Conservation (phyloP, 768 basidiomycete species). For the Cystofilobasidium ferigula region DNA sequence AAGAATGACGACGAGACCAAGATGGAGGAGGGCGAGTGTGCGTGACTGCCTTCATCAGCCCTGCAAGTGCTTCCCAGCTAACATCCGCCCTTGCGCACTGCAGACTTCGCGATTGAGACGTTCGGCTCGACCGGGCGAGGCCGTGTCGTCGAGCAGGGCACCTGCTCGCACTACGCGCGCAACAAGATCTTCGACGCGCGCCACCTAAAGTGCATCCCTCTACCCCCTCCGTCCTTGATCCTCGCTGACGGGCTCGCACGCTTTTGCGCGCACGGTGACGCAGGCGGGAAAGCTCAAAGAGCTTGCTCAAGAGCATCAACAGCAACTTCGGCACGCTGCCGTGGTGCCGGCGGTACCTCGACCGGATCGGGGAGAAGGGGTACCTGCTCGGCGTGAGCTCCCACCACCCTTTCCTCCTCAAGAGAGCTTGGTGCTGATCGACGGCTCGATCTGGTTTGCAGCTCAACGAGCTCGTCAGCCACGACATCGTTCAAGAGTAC, state of each 20-base stretch:
- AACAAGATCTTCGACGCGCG: constrained; percentile 13
- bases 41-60: neutral
- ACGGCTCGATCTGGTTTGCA: no score
- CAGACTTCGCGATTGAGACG: constrained; percentile 88
- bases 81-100: neutral
- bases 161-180: constrained; percentile 79
- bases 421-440: no score
- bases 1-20: constrained; percentile 81
- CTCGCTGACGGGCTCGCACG: neutral
- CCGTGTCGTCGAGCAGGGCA: constrained; percentile 77
- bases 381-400: constrained; percentile 69
- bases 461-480: constrained; percentile 79
- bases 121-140: constrained; percentile 96
- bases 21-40: constrained; percentile 95
- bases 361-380: constrained; percentile 80
- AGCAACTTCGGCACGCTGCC: constrained; percentile 90
- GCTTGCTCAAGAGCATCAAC: constrained; percentile 74
- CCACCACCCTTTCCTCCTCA: constrained; percentile 29
- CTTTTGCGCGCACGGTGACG: neutral
- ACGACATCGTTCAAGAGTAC: constrained; percentile 82
- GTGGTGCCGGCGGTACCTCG: constrained; percentile 89
- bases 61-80: neutral
- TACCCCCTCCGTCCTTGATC: neutral
- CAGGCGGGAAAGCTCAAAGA: constrained; percentile 73
- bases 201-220: constrained; percentile 49